These are phyloP conservation scores for Aureobasidium melanogenum DNA, from an alignment of 2,329 filamentous ascomycete genomes.

Conservation along the genomic window DNA sequence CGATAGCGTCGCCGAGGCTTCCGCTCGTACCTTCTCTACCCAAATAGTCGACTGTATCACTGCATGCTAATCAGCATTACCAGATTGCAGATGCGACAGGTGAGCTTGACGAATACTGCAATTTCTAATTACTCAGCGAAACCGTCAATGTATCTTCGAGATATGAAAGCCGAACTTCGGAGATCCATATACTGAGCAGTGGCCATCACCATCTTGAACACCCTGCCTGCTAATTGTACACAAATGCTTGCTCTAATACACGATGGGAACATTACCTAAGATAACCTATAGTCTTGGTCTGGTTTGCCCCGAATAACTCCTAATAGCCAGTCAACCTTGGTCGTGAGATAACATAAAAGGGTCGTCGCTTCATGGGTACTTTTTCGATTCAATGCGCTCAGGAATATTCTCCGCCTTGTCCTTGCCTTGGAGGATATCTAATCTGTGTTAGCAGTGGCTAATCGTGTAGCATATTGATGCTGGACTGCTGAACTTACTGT, in stretches of 20 bases:
- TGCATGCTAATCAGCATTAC: neutral
- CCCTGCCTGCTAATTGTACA: neutral
- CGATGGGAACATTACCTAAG: neutral
- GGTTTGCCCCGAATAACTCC: slow-evolving; percentile 10
- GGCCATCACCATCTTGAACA: neutral
- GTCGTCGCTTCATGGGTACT: slow-evolving; percentile 11
- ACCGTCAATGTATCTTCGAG: neutral
- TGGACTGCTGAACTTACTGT: slow-evolving; percentile 42
- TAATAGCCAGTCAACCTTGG: slow-evolving; percentile 8
- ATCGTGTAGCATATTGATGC: neutral
- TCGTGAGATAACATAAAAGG: slow-evolving; percentile 5
- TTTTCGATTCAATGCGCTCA: slow-evolving; percentile 40
- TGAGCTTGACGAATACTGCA: neutral
- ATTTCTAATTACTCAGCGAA: neutral
- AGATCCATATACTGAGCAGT: neutral
- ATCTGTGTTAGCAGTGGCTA: neutral
- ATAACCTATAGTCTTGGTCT: neutral
- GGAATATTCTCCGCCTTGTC: slow-evolving; percentile 76
- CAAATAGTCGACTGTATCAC: neutral
- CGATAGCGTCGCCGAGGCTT: neutral
- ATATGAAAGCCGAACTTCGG: neutral
- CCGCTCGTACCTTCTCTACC: too few species aligned
- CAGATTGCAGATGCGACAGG: neutral
- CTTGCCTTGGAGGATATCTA: slow-evolving; percentile 66
- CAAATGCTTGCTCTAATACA: neutral